phyloP scores from a whole-genome alignment of 1,139 yeast species.

The Taphrina sp. region DNA sequence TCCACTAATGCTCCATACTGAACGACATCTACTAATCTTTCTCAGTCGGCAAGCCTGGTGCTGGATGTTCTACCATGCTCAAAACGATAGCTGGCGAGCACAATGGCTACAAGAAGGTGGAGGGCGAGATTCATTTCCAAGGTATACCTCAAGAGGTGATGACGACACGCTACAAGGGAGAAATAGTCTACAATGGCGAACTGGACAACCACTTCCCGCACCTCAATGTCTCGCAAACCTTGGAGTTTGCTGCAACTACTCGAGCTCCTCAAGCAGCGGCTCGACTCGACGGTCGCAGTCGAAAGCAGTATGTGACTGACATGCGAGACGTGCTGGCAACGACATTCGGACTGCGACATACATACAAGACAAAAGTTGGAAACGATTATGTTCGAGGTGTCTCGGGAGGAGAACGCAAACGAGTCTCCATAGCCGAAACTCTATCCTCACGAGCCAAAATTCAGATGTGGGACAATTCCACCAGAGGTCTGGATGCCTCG shows the following conservation, averaged over 20 bases:
- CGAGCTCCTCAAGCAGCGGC: constrained; percentile 58
- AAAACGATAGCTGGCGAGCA: constrained; percentile 60
- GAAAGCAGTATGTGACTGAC: constrained; percentile 60
- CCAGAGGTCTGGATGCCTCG: constrained; percentile 73
- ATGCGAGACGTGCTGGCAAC: constrained; percentile 69
- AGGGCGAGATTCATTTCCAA: constrained; percentile 53
- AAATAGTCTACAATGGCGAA: constrained; percentile 72
- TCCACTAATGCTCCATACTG: no score
- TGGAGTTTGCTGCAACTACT: constrained; percentile 61
- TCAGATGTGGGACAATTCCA: constrained; percentile 74
- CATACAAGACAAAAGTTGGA: constrained; percentile 67
- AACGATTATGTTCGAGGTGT: constrained; percentile 72
- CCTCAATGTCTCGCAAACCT: constrained; percentile 67
- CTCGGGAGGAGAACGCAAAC: constrained; percentile 80
- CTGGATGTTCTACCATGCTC: constrained; percentile 56
- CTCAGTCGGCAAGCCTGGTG: constrained; percentile 49
- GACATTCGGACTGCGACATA: constrained; percentile 65
- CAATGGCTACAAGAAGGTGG: constrained; percentile 61
- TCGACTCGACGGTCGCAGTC: constrained; percentile 57
- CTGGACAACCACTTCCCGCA: constrained; percentile 56
- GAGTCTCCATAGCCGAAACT: constrained; percentile 76
- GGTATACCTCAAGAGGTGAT: constrained; percentile 54
- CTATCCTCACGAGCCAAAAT: constrained; percentile 58
- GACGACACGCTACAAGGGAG: constrained; percentile 58
- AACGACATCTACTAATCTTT: no score